Evolutionary conservation across 352 stramenopile genomes (phyloP).

Genomic region (Pythium phragmiticola): DNA sequence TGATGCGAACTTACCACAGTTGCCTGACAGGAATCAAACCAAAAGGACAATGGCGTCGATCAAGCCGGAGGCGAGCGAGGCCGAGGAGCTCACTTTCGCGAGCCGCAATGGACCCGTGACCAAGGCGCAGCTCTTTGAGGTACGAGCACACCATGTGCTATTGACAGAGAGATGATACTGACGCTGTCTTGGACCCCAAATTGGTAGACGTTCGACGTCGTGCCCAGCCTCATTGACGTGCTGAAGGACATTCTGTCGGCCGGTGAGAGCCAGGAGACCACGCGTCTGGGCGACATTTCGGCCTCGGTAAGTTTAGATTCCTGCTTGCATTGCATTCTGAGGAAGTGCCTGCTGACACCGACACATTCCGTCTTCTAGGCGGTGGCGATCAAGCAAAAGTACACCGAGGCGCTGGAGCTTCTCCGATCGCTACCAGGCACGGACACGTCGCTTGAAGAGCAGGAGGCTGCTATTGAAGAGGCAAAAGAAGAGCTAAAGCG

Average conservation of each 20-base stretch:
- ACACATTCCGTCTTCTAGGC: constrained; percentile 33
- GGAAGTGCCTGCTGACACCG: not conserved
- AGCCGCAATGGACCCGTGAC: constrained; percentile 49
- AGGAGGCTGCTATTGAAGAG: constrained; percentile 66
- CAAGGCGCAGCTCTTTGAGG: constrained; percentile 71
- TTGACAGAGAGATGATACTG: not conserved
- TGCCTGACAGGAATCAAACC: not conserved
- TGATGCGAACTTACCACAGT: not conserved
- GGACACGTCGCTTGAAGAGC: constrained; percentile 75
- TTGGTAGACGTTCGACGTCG: constrained; percentile 70
- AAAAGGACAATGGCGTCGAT: constrained; percentile 15
- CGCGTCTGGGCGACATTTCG: constrained; percentile 78
- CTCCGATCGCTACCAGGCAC: constrained; percentile 70
- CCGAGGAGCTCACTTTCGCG: constrained; percentile 36
- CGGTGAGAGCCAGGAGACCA: constrained; percentile 73
- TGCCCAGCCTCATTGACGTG: constrained; percentile 83
- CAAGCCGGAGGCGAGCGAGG: constrained; percentile 25
- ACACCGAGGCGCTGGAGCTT: constrained; percentile 62
- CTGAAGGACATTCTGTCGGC: constrained; percentile 82
- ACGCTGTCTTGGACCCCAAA: not conserved
- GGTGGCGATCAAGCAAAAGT: constrained; percentile 75
- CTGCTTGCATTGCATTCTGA: not conserved
- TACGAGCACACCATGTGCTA: constrained; percentile 7
- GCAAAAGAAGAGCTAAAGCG: constrained; percentile 73
- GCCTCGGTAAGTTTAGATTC: constrained; percentile 42